Evolutionary conservation across 2,329 filamentous ascomycete species (phyloP).

Genomic region (Juglanconis sp.): DNA sequence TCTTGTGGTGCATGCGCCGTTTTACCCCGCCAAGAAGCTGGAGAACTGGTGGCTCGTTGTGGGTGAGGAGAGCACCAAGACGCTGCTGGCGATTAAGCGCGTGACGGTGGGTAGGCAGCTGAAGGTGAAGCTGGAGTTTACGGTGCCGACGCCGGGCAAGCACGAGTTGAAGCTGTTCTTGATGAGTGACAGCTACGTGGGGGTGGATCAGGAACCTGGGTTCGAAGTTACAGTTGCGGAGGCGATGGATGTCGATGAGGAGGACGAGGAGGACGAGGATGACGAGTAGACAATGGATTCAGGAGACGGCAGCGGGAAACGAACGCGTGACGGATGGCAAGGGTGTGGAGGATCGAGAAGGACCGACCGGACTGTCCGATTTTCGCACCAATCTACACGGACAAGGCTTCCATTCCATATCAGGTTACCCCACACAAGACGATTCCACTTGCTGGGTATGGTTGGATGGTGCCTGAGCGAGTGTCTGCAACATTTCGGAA

Average conservation of each 20-base stretch:
- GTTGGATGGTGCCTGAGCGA: too few relatives aligned
- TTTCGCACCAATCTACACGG: neutral
- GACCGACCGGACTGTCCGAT: neutral
- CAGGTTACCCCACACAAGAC: too few relatives aligned
- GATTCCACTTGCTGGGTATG: too few relatives aligned
- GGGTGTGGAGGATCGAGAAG: neutral
- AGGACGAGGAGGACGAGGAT: conserved; percentile 74
- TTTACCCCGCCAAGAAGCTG: conserved; percentile 87
- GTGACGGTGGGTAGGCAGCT: conserved; percentile 80
- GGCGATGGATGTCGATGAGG: conserved; percentile 91
- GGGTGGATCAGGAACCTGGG: conserved; percentile 90
- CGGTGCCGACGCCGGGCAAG: conserved; percentile 77
- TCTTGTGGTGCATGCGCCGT: conserved; percentile 85
- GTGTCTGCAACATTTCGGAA: neutral
- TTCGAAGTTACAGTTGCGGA: conserved; percentile 85
- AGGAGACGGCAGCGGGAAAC: too few relatives aligned
- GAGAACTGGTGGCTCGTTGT: conserved; percentile 99
- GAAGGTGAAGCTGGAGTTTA: conserved; percentile 80
- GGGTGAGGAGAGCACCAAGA: conserved; percentile 86
- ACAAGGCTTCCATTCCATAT: too few relatives aligned
- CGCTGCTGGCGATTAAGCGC: conserved; percentile 86
- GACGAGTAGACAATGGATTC: conserved; percentile 29
- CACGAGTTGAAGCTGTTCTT: conserved; percentile 88
- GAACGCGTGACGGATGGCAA: too few relatives aligned
- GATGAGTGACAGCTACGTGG: conserved; percentile 96